Base-by-base conservation (phyloP, 768 basidiomycete species). In the Macrolepiota dolichaula region DNA sequence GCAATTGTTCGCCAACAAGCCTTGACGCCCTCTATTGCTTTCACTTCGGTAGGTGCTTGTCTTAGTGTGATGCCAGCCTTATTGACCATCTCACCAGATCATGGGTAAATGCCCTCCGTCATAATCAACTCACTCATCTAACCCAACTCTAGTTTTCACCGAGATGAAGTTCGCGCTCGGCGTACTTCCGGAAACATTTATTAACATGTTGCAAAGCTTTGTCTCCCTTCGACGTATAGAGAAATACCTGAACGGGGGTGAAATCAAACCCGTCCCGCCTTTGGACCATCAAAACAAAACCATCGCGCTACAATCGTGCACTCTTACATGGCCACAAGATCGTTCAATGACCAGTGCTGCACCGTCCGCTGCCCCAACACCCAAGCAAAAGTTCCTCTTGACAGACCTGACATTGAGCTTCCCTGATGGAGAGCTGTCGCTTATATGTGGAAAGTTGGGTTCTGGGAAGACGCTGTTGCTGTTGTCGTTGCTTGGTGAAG, bases 201-300 rank as follows among this genome's bases (percentile, higher is more conserved):
- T 97, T 72, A 92, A 93, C 67, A 81, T 92, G 76, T 79, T 96
- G 6, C 94, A 97, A 76, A 84, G 86, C 57, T 79, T 91, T 50
- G 92, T 97, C 15, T 95, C 93, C 11, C 77, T 95, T 53, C 86
- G 90, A 17, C 91, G 95, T 54, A 95, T 97, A 62, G 94, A 96
- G 70, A 94, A 92, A 67, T 97, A 96, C 72, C 82, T 97, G 25
- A 76, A 84, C 51, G 80, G 83, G 9, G 81, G 83, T 1, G 95
- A 98, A 73, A 86, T 97, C 15, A 70, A 80, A 1, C 72, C 79
- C 0, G 85, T 91, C 11, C 80, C 79, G 3, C 85, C 86, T 2
- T 71, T 91, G 7, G 72, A 78, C 22, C 71, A 81, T 29, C 83
- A 88, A 64, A 78, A 80, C n/a, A 77, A 80, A 54, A 81, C 76